Base-by-base conservation (phyloP, 2,329 filamentous ascomycete genomes). In the Nemania abortiva region DNA sequence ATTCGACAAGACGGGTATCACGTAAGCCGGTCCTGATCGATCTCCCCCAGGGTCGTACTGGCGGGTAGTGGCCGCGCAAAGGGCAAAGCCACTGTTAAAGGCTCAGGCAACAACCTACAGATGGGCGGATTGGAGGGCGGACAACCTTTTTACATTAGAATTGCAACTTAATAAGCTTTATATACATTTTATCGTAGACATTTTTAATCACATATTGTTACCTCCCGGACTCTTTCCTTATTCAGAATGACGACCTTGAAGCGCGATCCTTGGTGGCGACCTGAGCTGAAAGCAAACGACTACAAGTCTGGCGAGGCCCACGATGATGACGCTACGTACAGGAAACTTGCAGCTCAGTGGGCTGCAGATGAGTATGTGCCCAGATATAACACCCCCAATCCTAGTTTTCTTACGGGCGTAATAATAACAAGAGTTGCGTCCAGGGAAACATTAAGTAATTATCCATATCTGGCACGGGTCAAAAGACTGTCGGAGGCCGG, bases 241-340 rank as follows among this genome's bases (percentile, higher is more conserved):
- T 18, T 47, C n/a, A 24, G 11, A 22, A 50, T 50, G 47, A n/a
- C 6, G 6, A 20, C 18, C 47, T 11, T 18, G 24, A 20, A 50
- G 47, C 9, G 6, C n/a, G 68, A 70, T 24, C 42, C 65, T 6
- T 70, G 69, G 69, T 65, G 27, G 29, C 57, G 69, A 2, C 58
- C 69, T 2, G 63, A 69, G 49, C 65, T 70, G n/a, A 68, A 65
- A 58, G 54, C 52, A 22, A 59, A 56, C 20, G 34, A 64, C 2
- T 70, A 70, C 13, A 53, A 54, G 9, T 29, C 64, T n/a, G 70
- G 68, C 18, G 68, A 72, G 24, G 70, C 68, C 1, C 67, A 72
- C 31, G 59, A 72, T 27, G 65, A 66, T 29, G 53, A 67, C 2
- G 49, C 63, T 0, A 42, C 11, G 1, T 70, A 72, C 63, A 50